Percentiles rank a stretch among this genome's conserved stretches.
phyloP scores from a whole-genome alignment of 148 eudicot species.

The Camellia lanceoleosa region DNA sequence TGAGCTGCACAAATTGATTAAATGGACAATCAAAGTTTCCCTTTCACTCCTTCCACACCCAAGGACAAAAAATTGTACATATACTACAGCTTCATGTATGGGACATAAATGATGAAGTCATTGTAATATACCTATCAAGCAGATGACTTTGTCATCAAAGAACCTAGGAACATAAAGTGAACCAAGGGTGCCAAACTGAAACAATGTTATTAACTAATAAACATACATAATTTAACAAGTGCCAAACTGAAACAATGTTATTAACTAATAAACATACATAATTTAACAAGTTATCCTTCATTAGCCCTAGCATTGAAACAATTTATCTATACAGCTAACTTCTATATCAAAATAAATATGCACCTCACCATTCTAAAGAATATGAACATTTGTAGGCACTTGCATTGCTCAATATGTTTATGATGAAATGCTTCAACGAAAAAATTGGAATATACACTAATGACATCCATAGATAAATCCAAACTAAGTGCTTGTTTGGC shows the following conservation, averaged over 20 bases:
- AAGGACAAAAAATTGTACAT: too few relatives aligned
- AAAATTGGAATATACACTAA: not conserved
- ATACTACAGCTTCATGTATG: too few relatives aligned
- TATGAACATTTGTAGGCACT: not conserved
- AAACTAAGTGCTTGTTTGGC: not conserved
- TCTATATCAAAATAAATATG: not conserved
- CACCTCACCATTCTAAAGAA: not conserved
- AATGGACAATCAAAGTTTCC: not conserved
- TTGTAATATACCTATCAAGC: too few relatives aligned
- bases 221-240: not conserved
- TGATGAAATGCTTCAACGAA: not conserved
- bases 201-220: not conserved
- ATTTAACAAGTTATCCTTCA: too few relatives aligned
- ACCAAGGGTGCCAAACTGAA: not conserved
- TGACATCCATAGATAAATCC: not conserved
- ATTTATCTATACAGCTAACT: not conserved
- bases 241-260: too few relatives aligned
- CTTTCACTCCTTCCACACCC: not conserved
- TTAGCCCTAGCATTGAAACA: not conserved
- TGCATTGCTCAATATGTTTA: not conserved
- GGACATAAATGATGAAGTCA: too few relatives aligned
- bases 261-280: too few relatives aligned
- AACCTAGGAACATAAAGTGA: not conserved
- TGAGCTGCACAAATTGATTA: not conserved
- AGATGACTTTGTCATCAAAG: too few relatives aligned